Evolutionary conservation across 768 basidiomycete species (phyloP), one percentile per base, ranked within the genome.

Genomic region (Suillus subaureus): DNA sequence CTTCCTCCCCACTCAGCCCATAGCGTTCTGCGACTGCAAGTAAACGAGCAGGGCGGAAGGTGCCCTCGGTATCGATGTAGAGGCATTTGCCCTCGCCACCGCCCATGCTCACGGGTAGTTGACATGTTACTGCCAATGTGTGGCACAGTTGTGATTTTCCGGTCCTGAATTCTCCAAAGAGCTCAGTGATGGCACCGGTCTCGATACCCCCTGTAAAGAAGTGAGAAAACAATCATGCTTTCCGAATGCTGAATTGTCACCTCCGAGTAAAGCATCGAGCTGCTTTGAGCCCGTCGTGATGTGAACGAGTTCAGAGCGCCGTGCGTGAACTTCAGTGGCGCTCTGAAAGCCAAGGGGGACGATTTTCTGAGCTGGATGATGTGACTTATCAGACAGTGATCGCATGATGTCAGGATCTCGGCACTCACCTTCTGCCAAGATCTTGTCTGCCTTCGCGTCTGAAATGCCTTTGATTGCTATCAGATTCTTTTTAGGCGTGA

Each of bases 141-240:
- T 99, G 97, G 75, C 97, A 99, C 56, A 99, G 85, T 74, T 99
- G 97, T 28, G 94, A 97, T 79, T 99, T 99, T 64, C 97, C 97
- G 12, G 97, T 99, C 69, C 97, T 85, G 79, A 99, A 99, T 80
- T 99, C 97, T 64, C 97, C 97, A 79, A 97, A 98, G 33, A 99
- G 82, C 77, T 99, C 97, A 0, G 97, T 99, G 74, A 99, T 97
- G 1, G 96, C 92, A 49, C 97, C 97, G 21, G 97, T 99, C 81
- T 99, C 97, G 71, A 99, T 94, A 11, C 97, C 97, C 62, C 93
- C 93, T 94, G 65, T 57, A 57, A 65, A 66, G 68, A 61, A 40
- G 64, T 78, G 4, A 71, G 66, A 58, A 31, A 56, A 45, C 18
- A 31, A 35, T 11, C 49, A 56, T 35, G 35, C 39, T 54, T 45